These are phyloP conservation scores for Micractinium sp. DNA, from an alignment of 139 green algal species.

Conservation along the genomic window DNA sequence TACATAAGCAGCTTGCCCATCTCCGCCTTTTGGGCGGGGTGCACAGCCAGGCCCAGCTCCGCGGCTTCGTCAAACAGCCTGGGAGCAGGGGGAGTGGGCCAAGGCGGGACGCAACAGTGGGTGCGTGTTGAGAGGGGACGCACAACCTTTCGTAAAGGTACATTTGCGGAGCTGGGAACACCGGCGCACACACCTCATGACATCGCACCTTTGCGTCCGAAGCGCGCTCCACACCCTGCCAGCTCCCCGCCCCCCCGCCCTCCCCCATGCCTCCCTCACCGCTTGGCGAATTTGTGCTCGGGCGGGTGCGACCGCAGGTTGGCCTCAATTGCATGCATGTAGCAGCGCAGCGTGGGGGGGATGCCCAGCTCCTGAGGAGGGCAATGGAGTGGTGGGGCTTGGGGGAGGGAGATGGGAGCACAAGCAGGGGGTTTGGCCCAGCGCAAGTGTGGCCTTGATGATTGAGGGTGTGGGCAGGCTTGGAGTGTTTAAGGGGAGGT, in stretches of 20 bases:
- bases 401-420: neutral
- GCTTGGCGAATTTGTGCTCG: slow-evolving; percentile 13
- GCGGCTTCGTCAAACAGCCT: slow-evolving; percentile 19
- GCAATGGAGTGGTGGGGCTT: neutral
- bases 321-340: neutral
- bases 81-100: neutral
- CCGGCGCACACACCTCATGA: too few species aligned
- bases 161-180: too few species aligned
- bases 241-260: too few species aligned
- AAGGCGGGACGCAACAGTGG: neutral
- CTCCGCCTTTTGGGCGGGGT: neutral
- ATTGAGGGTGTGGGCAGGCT: too few species aligned
- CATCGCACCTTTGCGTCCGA: neutral
- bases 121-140: too few species aligned
- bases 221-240: neutral
- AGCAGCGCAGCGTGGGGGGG: slow-evolving; percentile 17
- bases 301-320: neutral
- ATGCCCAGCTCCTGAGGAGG: slow-evolving; percentile 1
- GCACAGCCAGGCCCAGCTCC: neutral
- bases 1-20: slow-evolving; percentile 18
- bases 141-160: too few species aligned
- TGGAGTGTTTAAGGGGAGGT: too few species aligned
- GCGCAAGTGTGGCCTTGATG: too few species aligned
- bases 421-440: neutral
- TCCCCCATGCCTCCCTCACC: neutral